Base-by-base conservation (phyloP, 78 protist genomes). In the Monosiga brevicollis region DNA sequence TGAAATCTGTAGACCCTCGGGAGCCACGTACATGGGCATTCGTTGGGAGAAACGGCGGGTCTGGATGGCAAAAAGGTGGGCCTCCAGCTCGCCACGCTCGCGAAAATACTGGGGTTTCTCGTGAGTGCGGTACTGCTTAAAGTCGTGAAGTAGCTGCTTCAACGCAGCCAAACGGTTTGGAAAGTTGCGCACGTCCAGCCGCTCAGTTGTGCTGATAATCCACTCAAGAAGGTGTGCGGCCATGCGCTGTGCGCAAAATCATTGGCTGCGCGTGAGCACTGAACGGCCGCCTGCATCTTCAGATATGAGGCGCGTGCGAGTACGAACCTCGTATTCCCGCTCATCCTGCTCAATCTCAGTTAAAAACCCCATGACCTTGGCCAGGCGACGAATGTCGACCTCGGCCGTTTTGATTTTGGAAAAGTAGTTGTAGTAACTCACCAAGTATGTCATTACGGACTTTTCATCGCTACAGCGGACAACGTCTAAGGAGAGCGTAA, bases 361-460 rank as follows among this genome's bases (percentile, higher is more conserved):
- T 6, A 49, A 15, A 15, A 49, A 49, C 15, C 29, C 35, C 35
- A 84, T 37, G 34, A 86, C 36, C 34, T 72, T 77, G 49, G 0
- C 3, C 72, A 90, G 22, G 2, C 85, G 86, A 25, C 35, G 42
- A 22, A 62, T 89, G 29, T 83, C 86, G 32, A 26, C 25, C n/a
- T 87, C 83, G 40, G 35, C 70, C 54, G 80, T 87, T 38, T 41
- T 42, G 55, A n/a, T 38, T 32, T 83, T 35, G 54, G 88, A 87
- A 36, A 84, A 88, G 73, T 43, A 36, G 84, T 91, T 76, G 89
- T 79, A 91, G 86, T 38, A 86, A 34, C 10, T 32, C 22, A 91
- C 84, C 15, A 90, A 84, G 62, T 85, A 90, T 38, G 93, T 90
- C 93, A 92, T 92, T 39, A 92, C 78, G 1, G 91, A 88, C 38